Evolutionary conservation across 2,329 filamentous ascomycete species (phyloP).

Genomic region (Fusarium scirpi): DNA sequence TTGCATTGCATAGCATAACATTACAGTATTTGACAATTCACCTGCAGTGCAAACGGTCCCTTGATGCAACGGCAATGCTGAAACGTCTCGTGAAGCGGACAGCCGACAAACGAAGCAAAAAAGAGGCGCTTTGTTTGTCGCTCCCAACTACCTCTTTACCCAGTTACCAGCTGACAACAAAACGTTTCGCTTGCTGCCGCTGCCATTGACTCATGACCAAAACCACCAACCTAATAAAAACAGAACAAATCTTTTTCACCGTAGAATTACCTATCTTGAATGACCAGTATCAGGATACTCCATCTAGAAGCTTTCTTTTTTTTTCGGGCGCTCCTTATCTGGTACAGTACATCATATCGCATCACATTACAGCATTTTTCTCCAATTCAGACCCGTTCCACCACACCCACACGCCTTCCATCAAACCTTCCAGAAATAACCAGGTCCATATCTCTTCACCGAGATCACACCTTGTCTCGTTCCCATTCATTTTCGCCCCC

Average conservation of each 20-base stretch:
- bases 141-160: neutral
- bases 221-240: neutral
- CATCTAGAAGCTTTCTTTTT: neutral
- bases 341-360: neutral
- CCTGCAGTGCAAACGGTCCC: neutral
- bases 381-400: neutral
- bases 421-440: slow-evolving; percentile 32
- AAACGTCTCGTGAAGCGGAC: neutral
- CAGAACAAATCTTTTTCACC: slow-evolving; percentile 13
- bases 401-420: slow-evolving; percentile 22
- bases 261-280: slow-evolving; percentile 13
- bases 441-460: slow-evolving; percentile 10
- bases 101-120: neutral
- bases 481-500: slow-evolving; percentile 6
- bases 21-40: neutral
- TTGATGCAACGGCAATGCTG: neutral
- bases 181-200: neutral
- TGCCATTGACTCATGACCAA: slow-evolving; percentile 9
- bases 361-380: neutral
- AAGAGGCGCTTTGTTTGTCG: neutral
- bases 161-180: slow-evolving; percentile 5
- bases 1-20: neutral
- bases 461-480: slow-evolving; percentile 22
- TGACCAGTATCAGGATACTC: neutral
- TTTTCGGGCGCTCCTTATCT: neutral